Base-by-base conservation (phyloP, 768 basidiomycete species). In the Serendipita sp. region DNA sequence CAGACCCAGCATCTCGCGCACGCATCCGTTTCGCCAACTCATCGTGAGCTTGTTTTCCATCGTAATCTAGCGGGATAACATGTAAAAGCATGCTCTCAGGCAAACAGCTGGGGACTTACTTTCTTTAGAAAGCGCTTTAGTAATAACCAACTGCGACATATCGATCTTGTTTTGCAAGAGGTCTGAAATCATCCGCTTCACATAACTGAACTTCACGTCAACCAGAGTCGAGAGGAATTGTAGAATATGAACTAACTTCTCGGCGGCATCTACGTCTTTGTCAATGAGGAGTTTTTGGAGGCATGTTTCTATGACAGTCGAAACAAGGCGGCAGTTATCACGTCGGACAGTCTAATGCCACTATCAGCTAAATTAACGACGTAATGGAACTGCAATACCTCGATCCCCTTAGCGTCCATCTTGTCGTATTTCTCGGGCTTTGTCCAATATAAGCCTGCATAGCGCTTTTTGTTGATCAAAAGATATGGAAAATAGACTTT, bases 351-450 rank as follows among this genome's bases (percentile, higher is more conserved):
- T 98, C 94, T 98, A 67, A 7, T 48, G 28, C 48, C 56, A 64
- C 44, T 37, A 7, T 65, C 38, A 66, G 7, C 37, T 5, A 66
- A 32, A 46, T 37, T 48, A 45, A 41, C 34, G 24, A 24, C 28
- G 65, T 44, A 45, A 66, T 64, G 41, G 18, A 32, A 28, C 10
- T 24, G 65, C 82, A 2, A 13, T 64, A 92, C 94, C 83, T 99
- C 96, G 65, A 99, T 98, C 71, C 96, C 96, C 76, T 99, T 99
- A 1, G 95, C 88, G 70, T 99, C 96, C 96, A 98, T 98, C 77
- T 98, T 98, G 74, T 99, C 96, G 69, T 89, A 95, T 72, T 92
- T 96, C 46, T 97, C 94, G 11, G 86, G 77, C 68, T 83, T 86
- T 1, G 96, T 98, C 96, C 96, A 99, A 72, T 99, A 98, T 65